These are phyloP conservation scores for Monosporascus sp. DNA, from an alignment of 2,329 filamentous ascomycete species.

Conservation along the genomic window DNA sequence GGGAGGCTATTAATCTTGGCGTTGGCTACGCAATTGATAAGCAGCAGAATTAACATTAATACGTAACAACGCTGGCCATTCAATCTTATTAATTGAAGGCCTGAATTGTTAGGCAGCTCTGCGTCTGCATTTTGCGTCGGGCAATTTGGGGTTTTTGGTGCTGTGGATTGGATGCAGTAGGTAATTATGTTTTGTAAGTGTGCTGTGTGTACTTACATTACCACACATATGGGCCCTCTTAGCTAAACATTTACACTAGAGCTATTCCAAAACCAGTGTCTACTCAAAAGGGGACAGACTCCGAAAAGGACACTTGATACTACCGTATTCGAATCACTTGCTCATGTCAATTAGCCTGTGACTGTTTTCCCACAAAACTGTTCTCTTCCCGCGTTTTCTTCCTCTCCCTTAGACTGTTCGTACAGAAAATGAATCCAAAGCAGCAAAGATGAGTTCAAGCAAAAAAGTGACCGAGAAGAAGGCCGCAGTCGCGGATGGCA, in stretches of 20 bases:
- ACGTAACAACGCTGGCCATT: not conserved
- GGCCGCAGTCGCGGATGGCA: constrained; percentile 5
- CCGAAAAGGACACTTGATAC: not conserved
- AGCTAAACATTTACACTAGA: not conserved
- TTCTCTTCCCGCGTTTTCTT: not conserved
- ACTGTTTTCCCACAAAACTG: constrained; percentile 5
- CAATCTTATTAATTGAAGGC: too few relatives aligned
- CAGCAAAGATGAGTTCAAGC: constrained; percentile 14
- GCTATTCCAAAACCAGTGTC: not conserved
- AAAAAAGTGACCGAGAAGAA: constrained; percentile 12
- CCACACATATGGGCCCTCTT: not conserved
- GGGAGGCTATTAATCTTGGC: not conserved
- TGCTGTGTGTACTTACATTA: not conserved
- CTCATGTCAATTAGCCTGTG: constrained; percentile 19
- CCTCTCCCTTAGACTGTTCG: not conserved
- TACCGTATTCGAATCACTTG: constrained; percentile 1
- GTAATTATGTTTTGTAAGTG: too few relatives aligned
- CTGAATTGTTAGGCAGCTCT: too few relatives aligned
- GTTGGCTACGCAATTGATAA: not conserved
- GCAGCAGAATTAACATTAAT: not conserved
- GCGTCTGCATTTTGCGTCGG: too few relatives aligned
- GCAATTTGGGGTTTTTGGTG: too few relatives aligned
- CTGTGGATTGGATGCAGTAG: too few relatives aligned
- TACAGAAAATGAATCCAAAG: constrained; percentile 5
- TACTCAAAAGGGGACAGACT: not conserved